Percentiles rank a stretch among this genome's conserved stretches.
phyloP scores from a whole-genome alignment of 768 basidiomycete genomes.

The Xerocomellus dryophilus region DNA sequence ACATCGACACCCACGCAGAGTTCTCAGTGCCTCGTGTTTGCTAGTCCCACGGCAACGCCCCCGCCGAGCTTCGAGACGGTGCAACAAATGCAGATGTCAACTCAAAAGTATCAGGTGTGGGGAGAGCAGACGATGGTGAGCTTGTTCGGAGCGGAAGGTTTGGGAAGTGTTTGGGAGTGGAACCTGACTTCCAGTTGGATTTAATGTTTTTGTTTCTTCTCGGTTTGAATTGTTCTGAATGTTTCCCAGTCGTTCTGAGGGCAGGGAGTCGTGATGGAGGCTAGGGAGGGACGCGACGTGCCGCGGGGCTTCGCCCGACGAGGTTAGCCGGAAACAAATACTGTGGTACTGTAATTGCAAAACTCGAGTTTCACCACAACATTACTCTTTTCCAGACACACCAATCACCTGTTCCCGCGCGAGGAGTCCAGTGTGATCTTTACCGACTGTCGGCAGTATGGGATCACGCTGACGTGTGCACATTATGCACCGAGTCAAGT shows the following conservation, averaged over 20 bases:
- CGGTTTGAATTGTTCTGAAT: neutral
- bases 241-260: too few relatives aligned
- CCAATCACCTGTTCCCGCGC: neutral
- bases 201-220: neutral
- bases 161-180: slow-evolving; percentile 7
- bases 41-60: slow-evolving; percentile 13
- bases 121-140: slow-evolving; percentile 10
- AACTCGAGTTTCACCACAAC: too few relatives aligned
- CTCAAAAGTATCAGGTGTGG: slow-evolving; percentile 13
- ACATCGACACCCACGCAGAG: slow-evolving; percentile 16
- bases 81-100: slow-evolving; percentile 11
- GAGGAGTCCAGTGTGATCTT: neutral
- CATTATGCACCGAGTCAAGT: neutral
- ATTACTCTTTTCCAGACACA: too few relatives aligned
- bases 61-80: slow-evolving; percentile 12
- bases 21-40: slow-evolving; percentile 13
- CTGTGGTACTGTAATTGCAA: too few relatives aligned
- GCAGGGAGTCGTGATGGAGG: too few relatives aligned
- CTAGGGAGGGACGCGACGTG: too few relatives aligned
- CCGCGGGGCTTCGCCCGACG: too few relatives aligned
- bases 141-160: slow-evolving; percentile 6
- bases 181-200: slow-evolving; percentile 9
- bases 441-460: neutral
- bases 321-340: too few relatives aligned
- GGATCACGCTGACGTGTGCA: neutral